Evolutionary conservation across 1,139 yeast species (phyloP).

Genomic region (Saccharomyces hybrid): DNA sequence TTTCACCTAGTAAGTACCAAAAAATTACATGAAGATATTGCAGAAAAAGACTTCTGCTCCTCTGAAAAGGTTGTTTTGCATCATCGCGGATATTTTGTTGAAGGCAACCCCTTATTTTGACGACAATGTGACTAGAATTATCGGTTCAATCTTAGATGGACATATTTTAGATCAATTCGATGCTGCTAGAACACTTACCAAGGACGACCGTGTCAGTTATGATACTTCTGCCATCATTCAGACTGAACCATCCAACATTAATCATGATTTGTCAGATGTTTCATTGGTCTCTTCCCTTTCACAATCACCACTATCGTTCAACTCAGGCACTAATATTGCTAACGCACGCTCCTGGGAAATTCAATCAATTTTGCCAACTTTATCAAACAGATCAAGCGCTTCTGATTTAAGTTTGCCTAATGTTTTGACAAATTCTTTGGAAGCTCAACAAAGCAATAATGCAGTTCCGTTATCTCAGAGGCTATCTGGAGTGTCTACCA

Average conservation of each 20-base stretch:
- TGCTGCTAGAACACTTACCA: conserved; percentile 5
- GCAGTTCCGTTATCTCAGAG: not conserved
- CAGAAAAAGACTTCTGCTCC: conserved; percentile 18
- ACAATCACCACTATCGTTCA: not conserved
- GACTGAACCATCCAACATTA: conserved; percentile 8
- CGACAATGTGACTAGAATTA: conserved; percentile 21
- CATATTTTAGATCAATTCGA: conserved; percentile 18
- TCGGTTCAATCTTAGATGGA: conserved; percentile 25
- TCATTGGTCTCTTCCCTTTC: not conserved
- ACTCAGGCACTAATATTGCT: conserved; percentile 1
- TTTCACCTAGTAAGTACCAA: conserved; percentile 24
- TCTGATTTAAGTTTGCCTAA: conserved; percentile 10
- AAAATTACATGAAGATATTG: conserved; percentile 16
- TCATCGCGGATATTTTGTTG: conserved; percentile 24
- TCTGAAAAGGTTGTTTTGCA: conserved; percentile 22
- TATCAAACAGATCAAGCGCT: conserved; percentile 9
- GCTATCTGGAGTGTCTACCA: not conserved
- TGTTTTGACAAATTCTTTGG: conserved; percentile 5
- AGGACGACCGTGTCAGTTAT: not conserved
- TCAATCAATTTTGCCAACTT: conserved; percentile 7
- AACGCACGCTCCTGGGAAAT: conserved; percentile 4
- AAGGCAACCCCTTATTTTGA: conserved; percentile 24
- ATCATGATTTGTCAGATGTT: conserved; percentile 3
- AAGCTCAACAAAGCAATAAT: conserved; percentile 3
- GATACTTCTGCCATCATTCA: not conserved